Evolutionary conservation across 2,329 filamentous ascomycete genomes (phyloP).

Genomic region (Mollisiaceae sp.): DNA sequence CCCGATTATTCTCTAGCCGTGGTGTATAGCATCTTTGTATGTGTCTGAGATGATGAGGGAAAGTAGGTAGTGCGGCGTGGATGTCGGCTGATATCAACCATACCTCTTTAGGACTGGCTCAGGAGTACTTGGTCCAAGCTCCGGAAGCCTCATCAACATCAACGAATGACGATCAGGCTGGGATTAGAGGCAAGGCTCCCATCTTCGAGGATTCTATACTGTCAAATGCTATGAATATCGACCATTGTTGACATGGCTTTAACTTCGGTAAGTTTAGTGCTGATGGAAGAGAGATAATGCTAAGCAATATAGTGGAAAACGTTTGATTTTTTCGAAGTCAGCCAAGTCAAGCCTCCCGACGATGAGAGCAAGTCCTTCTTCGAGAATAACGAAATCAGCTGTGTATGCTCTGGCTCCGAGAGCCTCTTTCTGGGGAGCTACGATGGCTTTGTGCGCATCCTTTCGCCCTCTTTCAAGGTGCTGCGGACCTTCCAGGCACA

Average conservation of each 20-base stretch:
- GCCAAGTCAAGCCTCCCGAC: slow-evolving; percentile 77
- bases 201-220: not conserved
- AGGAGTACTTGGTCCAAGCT: not conserved
- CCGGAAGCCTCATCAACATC: slow-evolving; percentile 4
- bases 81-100: not conserved
- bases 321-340: slow-evolving; percentile 99
- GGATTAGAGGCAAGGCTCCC: slow-evolving; percentile 1
- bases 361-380: slow-evolving; percentile 80
- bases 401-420: slow-evolving; percentile 83
- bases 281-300: not conserved
- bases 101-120: not conserved
- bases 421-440: slow-evolving; percentile 87
- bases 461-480: slow-evolving; percentile 87
- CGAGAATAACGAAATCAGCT: slow-evolving; percentile 82
- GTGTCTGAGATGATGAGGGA: no score
- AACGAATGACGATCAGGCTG: slow-evolving; percentile 17
- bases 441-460: slow-evolving; percentile 85
- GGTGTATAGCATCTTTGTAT: no score
- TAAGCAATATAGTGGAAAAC: slow-evolving; percentile 78
- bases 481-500: slow-evolving; percentile 86
- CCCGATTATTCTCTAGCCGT: not conserved
- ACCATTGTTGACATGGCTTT: slow-evolving; percentile 34
- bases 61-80: no score
- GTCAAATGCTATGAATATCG: slow-evolving; percentile 25
- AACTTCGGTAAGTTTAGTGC: slow-evolving; percentile 32